Evolutionary conservation across 2,329 filamentous ascomycete species (phyloP).

Genomic region (Cladobotryum protrusum): DNA sequence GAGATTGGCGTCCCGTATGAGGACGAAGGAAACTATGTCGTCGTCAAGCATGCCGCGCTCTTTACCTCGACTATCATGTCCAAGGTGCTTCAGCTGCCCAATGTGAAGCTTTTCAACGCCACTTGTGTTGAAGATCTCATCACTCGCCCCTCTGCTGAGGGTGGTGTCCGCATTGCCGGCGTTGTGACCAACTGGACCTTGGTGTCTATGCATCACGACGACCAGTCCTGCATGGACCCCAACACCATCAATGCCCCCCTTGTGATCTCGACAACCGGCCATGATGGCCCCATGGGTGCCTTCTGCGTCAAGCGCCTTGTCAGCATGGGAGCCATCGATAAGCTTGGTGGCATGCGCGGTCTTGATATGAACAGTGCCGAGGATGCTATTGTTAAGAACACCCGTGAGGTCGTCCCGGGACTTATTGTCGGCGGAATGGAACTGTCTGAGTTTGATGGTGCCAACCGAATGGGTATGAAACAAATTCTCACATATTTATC

Average conservation of each 20-base stretch:
- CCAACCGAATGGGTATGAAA: conserved; percentile 75
- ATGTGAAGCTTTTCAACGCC: conserved; percentile 95
- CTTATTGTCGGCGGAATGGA: conserved; percentile 96
- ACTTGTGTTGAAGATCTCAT: conserved; percentile 90
- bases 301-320: conserved; percentile 89
- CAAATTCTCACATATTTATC: too few species aligned
- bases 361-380: conserved; percentile 89
- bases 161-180: conserved; percentile 64
- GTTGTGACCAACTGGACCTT: conserved; percentile 97
- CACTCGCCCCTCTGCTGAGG: conserved; percentile 57
- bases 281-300: conserved; percentile 85
- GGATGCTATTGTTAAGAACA: conserved; percentile 89
- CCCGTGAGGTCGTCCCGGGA: conserved; percentile 79
- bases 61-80: conserved; percentile 85
- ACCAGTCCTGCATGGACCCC: conserved; percentile 93
- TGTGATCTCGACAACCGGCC: conserved; percentile 83
- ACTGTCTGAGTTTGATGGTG: conserved; percentile 81
- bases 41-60: conserved; percentile 88
- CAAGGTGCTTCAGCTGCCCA: conserved; percentile 76
- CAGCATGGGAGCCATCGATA: conserved; percentile 75
- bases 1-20: conserved; percentile 82
- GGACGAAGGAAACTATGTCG: conserved; percentile 81
- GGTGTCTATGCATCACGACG: conserved; percentile 79
- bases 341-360: conserved; percentile 86
- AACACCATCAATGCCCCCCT: conserved; percentile 93